Evolutionary conservation across 192 early-diverging fungal species (phyloP), one percentile per base, ranked within the genome.

Genomic region (Podila epigama): DNA sequence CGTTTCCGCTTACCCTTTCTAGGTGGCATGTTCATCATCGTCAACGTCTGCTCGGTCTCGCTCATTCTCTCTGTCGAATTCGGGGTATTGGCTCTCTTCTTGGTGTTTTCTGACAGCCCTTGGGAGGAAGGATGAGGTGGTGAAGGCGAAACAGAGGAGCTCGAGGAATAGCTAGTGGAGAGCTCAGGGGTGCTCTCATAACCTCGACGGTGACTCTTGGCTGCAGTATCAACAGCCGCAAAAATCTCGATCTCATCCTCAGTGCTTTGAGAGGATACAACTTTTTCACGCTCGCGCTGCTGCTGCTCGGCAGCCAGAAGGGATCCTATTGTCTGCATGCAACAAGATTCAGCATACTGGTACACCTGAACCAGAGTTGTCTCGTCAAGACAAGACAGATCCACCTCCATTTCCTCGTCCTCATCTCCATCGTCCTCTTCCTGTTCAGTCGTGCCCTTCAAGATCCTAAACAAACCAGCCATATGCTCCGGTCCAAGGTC

Each of bases 271-370:
- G n/a, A 42, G 41, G n/a, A 42, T 42, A n/a, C 13, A 42, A 16
- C 41, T 29, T 32, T 16, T 33, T 51, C 63, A 35, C 70, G 72
- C 58, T 75, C 65, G 28, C 65, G 72, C 36, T 68, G 60, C 10
- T 54, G n/a, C n/a, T n/a, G n/a, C 15, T 75, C 70, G 20, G 70
- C 73, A 1, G 65, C 73, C 16, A 77, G 48, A n/a, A 77, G 63
- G 6, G 61, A 68, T 0, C 66, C 60, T 60, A 77, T 60, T 13
- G 66, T 77, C 51, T 77, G 73, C 65, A 77, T 77, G 41, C 73
- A 77, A 56, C 73, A 77, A 2, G 73, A 36, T 52, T 77, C 73
- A 9, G 68, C 65, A n/a, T 77, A 77, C 48, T 77, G 73, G 36
- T 77, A 77, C 6, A 77, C 73, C 27, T 77, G 53, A 0, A 77